These are phyloP conservation scores for Tuber aestivum DNA, from an alignment of 495 filamentous ascomycete genomes.

Conservation along the genomic window DNA sequence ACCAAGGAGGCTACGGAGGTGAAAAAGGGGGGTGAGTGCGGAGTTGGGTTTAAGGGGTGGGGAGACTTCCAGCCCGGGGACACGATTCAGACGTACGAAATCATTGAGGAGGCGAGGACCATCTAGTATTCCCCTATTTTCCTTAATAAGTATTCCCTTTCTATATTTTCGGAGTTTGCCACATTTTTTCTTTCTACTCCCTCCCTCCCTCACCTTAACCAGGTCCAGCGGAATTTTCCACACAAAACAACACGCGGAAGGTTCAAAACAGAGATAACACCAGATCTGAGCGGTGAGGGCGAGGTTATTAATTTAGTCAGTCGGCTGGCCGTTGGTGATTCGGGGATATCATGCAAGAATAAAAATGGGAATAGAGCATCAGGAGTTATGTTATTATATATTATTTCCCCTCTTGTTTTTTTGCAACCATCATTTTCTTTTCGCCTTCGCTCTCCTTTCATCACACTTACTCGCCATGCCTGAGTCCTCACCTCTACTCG, in stretches of 20 bases:
- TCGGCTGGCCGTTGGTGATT: neutral
- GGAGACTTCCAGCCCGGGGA: conserved; percentile 73
- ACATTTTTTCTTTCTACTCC: neutral
- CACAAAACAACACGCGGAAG: neutral
- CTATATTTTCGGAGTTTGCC: neutral
- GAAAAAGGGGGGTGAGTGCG: conserved; percentile 87
- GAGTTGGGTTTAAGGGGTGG: conserved; percentile 78
- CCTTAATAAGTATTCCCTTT: neutral
- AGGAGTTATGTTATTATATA: neutral
- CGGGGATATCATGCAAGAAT: neutral
- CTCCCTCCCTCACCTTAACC: neutral
- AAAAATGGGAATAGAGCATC: neutral
- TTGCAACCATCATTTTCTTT: neutral
- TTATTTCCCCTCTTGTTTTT: neutral
- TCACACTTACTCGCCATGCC: neutral
- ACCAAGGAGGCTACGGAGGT: conserved; percentile 87
- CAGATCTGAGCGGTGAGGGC: neutral
- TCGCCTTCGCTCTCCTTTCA: neutral
- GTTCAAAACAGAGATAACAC: neutral
- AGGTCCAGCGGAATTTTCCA: neutral
- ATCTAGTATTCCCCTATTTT: conserved; percentile 47
- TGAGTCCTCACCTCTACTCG: neutral
- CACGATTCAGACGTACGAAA: conserved; percentile 78
- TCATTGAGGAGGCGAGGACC: conserved; percentile 63
- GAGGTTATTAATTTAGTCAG: neutral